Evolutionary conservation across 2,329 filamentous ascomycete species (phyloP).

Genomic region (Decorospora gaudefroyi): DNA sequence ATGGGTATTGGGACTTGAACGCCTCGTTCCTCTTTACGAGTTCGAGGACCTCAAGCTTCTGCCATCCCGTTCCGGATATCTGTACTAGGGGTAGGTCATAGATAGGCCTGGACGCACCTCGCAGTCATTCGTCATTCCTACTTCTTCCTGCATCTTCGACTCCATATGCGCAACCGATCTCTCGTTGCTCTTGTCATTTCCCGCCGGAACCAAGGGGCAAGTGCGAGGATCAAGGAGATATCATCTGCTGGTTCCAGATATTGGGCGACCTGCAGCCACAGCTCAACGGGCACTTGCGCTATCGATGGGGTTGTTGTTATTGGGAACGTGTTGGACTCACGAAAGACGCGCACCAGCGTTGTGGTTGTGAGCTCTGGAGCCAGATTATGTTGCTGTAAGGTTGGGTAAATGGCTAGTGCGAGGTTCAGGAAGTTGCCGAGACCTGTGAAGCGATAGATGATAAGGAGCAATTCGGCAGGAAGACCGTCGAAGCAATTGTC

Average conservation of each 20-base stretch:
- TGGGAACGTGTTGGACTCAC: slow-evolving; percentile 1
- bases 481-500: slow-evolving; percentile 45
- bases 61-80: no score
- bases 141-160: slow-evolving; percentile 15
- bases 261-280: slow-evolving; percentile 48
- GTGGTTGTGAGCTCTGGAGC: slow-evolving; percentile 34
- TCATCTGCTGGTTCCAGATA: slow-evolving; percentile 46
- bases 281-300: slow-evolving; percentile 46
- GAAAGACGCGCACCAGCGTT: slow-evolving; percentile 34
- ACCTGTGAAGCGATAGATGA: slow-evolving; percentile 50
- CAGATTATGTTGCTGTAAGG: slow-evolving; percentile 47
- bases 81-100: no score
- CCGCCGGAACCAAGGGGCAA: slow-evolving; percentile 26
- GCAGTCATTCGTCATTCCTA: not conserved
- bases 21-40: no score
- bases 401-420: slow-evolving; percentile 53
- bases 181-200: slow-evolving; percentile 20
- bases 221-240: slow-evolving; percentile 46
- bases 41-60: no score
- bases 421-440: slow-evolving; percentile 52
- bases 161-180: slow-evolving; percentile 21
- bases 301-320: slow-evolving; percentile 1
- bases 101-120: no score
- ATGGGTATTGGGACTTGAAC: no score
- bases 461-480: slow-evolving; percentile 54